These are phyloP conservation scores for Talaromyces sp. DNA, from an alignment of 2,329 filamentous ascomycete genomes.

Conservation along the genomic window DNA sequence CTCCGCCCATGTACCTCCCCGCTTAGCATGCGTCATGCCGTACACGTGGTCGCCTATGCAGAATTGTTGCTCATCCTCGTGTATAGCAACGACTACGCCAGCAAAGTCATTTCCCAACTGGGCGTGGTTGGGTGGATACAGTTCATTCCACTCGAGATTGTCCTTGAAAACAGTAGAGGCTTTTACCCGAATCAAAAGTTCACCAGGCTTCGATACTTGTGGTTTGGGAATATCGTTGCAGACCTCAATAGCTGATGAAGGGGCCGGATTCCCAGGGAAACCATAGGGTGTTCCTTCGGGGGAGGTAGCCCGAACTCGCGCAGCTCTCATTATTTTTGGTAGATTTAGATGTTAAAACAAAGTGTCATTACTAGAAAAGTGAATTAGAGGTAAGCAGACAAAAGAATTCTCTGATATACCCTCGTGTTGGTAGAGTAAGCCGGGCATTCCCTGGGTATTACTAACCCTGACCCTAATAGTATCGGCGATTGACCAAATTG, in stretches of 20 bases:
- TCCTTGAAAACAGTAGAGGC: slow-evolving; percentile 20
- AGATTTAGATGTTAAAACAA: too few relatives aligned
- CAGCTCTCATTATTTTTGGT: too few relatives aligned
- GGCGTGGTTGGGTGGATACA: slow-evolving; percentile 16
- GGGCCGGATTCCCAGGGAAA: too few relatives aligned
- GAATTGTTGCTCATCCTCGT: slow-evolving; percentile 10
- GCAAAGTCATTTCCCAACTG: slow-evolving; percentile 15
- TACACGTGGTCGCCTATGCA: slow-evolving; percentile 24
- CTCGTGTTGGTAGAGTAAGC: too few relatives aligned
- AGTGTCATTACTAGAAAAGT: too few relatives aligned
- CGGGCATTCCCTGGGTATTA: too few relatives aligned
- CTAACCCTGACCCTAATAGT: too few relatives aligned
- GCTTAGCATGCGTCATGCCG: slow-evolving; percentile 19
- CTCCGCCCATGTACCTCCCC: slow-evolving; percentile 21
- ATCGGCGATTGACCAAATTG: too few relatives aligned
- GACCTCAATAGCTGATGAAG: slow-evolving; percentile 14
- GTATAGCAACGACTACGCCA: slow-evolving; percentile 10
- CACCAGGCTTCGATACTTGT: neutral
- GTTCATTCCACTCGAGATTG: slow-evolving; percentile 23
- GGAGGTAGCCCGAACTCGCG: too few relatives aligned
- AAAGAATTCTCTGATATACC: too few relatives aligned
- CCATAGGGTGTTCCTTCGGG: too few relatives aligned
- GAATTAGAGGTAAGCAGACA: too few relatives aligned
- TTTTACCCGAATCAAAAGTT: slow-evolving; percentile 13
- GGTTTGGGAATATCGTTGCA: slow-evolving; percentile 13